Evolutionary conservation across 768 basidiomycete species (phyloP).

Genomic region (Tulasnella sp.): DNA sequence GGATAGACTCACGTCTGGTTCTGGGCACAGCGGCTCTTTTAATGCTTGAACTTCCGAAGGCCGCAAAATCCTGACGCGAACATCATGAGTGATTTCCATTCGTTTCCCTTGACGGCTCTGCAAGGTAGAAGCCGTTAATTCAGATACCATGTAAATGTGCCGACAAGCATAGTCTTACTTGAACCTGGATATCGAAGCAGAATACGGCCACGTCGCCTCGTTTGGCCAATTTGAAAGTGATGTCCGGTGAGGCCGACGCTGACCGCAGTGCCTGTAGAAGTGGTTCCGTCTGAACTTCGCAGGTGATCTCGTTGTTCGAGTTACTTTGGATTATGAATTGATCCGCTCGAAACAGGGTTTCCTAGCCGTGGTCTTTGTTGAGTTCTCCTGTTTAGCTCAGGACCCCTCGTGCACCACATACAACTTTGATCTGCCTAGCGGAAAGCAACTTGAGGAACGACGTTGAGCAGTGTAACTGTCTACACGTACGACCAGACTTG

Average conservation of each 20-base stretch:
- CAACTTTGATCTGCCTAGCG: conserved; percentile 40
- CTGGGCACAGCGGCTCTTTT: conserved; percentile 81
- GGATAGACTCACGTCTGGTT: conserved; percentile 64
- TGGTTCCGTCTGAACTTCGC: conserved; percentile 73
- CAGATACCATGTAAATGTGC: conserved; percentile 46
- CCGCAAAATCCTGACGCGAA: conserved; percentile 78
- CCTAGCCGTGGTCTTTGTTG: conserved; percentile 16
- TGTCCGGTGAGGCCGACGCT: conserved; percentile 54
- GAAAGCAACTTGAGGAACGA: conserved; percentile 18
- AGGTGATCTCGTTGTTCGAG: conserved; percentile 72
- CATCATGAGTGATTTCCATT: conserved; percentile 75
- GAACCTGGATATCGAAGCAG: conserved; percentile 68
- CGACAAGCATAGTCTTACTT: conserved; percentile 27
- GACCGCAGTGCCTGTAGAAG: conserved; percentile 75
- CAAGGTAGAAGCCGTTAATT: conserved; percentile 37
- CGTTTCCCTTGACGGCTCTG: conserved; percentile 64
- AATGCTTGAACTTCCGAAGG: conserved; percentile 72
- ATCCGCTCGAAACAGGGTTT: conserved; percentile 61
- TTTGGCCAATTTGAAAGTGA: conserved; percentile 84
- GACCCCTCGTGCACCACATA: background rate
- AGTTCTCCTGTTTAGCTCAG: background rate
- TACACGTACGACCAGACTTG: conserved; percentile 78
- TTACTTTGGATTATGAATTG: conserved; percentile 85
- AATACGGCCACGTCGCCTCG: conserved; percentile 79
- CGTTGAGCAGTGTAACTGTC: background rate